These are phyloP conservation scores for Termitomyces sp. DNA, from an alignment of 768 basidiomycete genomes.

Conservation along the genomic window DNA sequence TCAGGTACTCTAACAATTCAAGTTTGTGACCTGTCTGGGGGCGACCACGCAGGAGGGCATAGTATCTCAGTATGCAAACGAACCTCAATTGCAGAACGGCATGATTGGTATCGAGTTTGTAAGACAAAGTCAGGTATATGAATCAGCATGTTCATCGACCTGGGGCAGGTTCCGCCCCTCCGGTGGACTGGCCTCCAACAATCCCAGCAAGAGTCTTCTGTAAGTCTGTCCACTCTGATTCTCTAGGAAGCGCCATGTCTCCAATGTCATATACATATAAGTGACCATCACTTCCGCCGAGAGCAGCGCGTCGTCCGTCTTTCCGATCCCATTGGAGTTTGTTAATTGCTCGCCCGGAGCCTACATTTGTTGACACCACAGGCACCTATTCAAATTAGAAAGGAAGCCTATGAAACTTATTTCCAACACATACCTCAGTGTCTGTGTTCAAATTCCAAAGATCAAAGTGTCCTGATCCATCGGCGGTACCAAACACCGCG, in stretches of 20 bases:
- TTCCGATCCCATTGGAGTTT: constrained; percentile 95
- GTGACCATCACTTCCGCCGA: constrained; percentile 90
- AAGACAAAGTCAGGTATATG: background rate
- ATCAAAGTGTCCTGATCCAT: constrained; percentile 94
- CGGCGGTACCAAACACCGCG: constrained; percentile 88
- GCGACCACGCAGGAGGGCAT: too few species aligned
- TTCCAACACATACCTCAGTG: constrained; percentile 77
- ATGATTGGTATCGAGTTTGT: background rate
- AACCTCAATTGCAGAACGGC: background rate
- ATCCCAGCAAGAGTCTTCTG: constrained; percentile 82
- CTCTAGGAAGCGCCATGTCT: constrained; percentile 83
- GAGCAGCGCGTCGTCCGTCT: constrained; percentile 83
- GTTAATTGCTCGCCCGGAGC: constrained; percentile 83
- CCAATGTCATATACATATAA: constrained; percentile 95
- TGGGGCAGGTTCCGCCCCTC: constrained; percentile 23
- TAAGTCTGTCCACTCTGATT: constrained; percentile 92
- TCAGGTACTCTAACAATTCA: too few species aligned
- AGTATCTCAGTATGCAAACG: too few species aligned
- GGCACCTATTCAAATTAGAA: constrained; percentile 62
- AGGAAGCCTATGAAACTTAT: background rate
- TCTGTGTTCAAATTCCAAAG: constrained; percentile 98
- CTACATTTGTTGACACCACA: constrained; percentile 80
- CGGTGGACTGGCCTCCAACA: constrained; percentile 52
- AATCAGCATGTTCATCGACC: constrained; percentile 9
- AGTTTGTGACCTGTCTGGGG: too few species aligned